Evolutionary conservation across 345 rosid genomes (phyloP).

Genomic region (Conringia planisiliqua): DNA sequence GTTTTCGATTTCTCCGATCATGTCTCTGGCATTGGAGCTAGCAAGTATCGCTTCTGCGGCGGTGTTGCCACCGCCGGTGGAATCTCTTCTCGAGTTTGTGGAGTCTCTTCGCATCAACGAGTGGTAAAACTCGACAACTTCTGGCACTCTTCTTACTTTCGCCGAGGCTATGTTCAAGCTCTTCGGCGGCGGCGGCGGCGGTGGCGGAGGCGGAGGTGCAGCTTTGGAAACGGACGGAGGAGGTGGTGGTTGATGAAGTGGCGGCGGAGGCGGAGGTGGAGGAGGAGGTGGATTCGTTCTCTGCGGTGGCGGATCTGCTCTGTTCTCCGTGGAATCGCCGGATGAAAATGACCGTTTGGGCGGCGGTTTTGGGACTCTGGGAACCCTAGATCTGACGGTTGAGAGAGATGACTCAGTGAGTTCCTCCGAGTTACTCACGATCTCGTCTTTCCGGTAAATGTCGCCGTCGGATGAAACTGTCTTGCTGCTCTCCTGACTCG

Average conservation of each 20-base stretch:
- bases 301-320: slow-evolving; percentile 16
- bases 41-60: slow-evolving; percentile 45
- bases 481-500: neutral
- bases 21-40: slow-evolving; percentile 69
- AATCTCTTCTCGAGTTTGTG: slow-evolving; percentile 66
- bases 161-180: slow-evolving; percentile 41
- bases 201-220: slow-evolving; percentile 58
- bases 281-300: slow-evolving; percentile 41
- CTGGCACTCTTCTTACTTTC: slow-evolving; percentile 87
- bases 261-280: slow-evolving; percentile 9
- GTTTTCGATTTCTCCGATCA: slow-evolving; percentile 99
- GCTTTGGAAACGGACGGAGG: slow-evolving; percentile 24
- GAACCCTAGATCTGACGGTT: slow-evolving; percentile 61
- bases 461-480: slow-evolving; percentile 1
- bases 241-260: slow-evolving; percentile 1
- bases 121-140: slow-evolving; percentile 97
- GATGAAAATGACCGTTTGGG: slow-evolving; percentile 49
- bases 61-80: slow-evolving; percentile 40
- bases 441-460: slow-evolving; percentile 43
- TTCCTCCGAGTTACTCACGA: slow-evolving; percentile 71
- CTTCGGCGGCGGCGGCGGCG: slow-evolving; percentile 65
- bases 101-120: slow-evolving; percentile 91
- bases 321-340: slow-evolving; percentile 28
- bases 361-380: slow-evolving; percentile 91
- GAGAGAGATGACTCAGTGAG: slow-evolving; percentile 53